A percentile compares a stretch with the other conserved stretches of the same genome.
These are phyloP conservation scores for Colletotrichum incanum DNA, from an alignment of 2,329 filamentous ascomycete species.

Conservation along the genomic window DNA sequence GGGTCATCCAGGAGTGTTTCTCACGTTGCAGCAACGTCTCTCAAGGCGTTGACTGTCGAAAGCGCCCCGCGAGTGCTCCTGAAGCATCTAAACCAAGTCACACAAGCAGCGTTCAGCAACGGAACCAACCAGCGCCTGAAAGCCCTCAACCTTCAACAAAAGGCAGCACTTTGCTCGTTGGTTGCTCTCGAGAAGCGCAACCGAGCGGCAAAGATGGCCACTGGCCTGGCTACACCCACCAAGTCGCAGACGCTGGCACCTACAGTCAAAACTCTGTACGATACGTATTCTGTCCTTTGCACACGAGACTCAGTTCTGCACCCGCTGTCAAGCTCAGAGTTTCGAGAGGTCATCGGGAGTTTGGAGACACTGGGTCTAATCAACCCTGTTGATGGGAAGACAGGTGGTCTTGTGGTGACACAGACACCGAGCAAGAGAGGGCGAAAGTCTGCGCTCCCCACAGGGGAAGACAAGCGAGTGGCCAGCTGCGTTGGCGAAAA, in stretches of 20 bases:
- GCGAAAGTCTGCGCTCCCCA: conserved; percentile 68
- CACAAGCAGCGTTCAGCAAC: conserved; percentile 90
- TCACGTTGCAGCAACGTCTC: conserved; percentile 67
- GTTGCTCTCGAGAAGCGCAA: conserved; percentile 87
- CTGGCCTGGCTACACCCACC: conserved; percentile 68
- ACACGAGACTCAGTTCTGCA: conserved; percentile 91
- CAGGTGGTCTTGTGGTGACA: conserved; percentile 74
- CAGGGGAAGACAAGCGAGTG: conserved; percentile 81
- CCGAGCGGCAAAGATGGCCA: conserved; percentile 64
- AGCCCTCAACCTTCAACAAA: conserved; percentile 94
- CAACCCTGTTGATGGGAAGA: conserved; percentile 78
- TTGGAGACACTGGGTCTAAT: conserved; percentile 91
- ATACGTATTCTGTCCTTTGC: conserved; percentile 87
- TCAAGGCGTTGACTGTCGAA: conserved; percentile 77
- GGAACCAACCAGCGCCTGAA: conserved; percentile 88
- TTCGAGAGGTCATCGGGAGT: conserved; percentile 91
- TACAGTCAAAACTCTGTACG: conserved; percentile 87
- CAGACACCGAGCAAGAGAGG: conserved; percentile 82
- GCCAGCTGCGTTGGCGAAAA: conserved; percentile 85
- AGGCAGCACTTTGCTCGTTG: conserved; percentile 91
- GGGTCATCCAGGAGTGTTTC: conserved; percentile 59
- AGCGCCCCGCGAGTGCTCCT: conserved; percentile 92
- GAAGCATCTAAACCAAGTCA: conserved; percentile 91
- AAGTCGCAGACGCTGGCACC: conserved; percentile 77
- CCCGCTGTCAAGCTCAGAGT: conserved; percentile 91